Evolutionary conservation across 768 basidiomycete species (phyloP).

Genomic region (Panellus pusillus): DNA sequence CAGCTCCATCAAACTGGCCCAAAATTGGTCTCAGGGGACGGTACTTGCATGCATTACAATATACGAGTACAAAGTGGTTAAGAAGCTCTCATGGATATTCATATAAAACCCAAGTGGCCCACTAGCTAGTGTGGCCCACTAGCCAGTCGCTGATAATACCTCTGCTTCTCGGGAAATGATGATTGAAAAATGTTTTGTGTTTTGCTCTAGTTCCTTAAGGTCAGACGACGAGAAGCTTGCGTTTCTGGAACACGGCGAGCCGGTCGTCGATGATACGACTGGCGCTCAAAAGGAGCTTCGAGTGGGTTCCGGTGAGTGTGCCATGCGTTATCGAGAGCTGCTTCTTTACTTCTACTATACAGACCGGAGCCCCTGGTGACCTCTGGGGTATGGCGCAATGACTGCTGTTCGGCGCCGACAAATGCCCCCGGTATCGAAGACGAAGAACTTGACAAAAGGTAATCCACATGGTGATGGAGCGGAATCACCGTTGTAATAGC

Average conservation of each 20-base stretch:
- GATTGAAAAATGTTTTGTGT: conserved; percentile 7
- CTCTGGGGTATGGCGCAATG: neutral
- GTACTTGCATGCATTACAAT: too few relatives aligned
- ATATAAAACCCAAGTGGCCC: too few relatives aligned
- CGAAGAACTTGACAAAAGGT: too few relatives aligned
- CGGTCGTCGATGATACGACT: neutral
- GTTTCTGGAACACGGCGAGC: neutral
- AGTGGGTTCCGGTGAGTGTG: conserved; percentile 10
- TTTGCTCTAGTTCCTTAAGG: conserved; percentile 7
- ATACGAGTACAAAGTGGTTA: too few relatives aligned
- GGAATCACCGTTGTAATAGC: too few relatives aligned
- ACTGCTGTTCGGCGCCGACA: neutral
- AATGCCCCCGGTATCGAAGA: too few relatives aligned
- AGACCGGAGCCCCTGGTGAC: neutral
- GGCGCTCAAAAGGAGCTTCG: conserved; percentile 12
- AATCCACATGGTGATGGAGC: too few relatives aligned
- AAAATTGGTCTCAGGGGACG: too few relatives aligned
- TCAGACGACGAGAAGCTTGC: conserved; percentile 13
- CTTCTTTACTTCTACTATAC: neutral
- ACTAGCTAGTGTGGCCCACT: too few relatives aligned
- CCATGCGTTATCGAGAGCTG: neutral
- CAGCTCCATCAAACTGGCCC: too few relatives aligned
- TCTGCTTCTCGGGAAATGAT: conserved; percentile 13
- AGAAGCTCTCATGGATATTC: too few relatives aligned
- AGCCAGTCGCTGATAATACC: too few relatives aligned